phyloP scores from a whole-genome alignment of 1,284 basidiomycete genomes.

The Irpex lacteus region DNA sequence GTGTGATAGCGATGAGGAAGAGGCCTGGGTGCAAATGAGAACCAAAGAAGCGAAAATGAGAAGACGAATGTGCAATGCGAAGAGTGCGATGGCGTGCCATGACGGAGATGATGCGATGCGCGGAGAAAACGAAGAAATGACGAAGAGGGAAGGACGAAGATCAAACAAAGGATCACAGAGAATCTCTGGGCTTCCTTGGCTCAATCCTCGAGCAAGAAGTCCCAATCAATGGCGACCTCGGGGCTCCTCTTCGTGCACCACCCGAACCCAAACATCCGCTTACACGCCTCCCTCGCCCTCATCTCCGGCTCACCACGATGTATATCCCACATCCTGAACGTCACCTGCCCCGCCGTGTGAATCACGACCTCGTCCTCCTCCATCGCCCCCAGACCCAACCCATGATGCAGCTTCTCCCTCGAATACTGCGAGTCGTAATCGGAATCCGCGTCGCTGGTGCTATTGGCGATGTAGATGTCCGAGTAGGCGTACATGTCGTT shows the following conservation, averaged over 20 bases:
- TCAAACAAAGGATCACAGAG: neutral
- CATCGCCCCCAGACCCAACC: constrained; percentile 14
- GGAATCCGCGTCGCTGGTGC: neutral
- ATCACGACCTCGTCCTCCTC: constrained; percentile 61
- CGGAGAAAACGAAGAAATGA: neutral
- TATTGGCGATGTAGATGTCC: constrained; percentile 29
- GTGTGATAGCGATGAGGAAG: neutral
- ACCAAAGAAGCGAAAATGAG: neutral
- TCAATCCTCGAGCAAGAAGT: constrained; percentile 70
- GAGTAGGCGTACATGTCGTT: constrained; percentile 23
- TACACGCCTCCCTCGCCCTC: constrained; percentile 55
- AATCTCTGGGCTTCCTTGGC: neutral
- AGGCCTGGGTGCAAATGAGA: neutral
- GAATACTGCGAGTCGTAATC: constrained; percentile 19
- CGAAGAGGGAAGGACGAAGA: neutral
- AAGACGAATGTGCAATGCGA: neutral
- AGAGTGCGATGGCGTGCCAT: neutral
- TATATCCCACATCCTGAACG: constrained; percentile 78
- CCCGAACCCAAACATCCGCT: constrained; percentile 55
- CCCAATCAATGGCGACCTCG: constrained; percentile 65
- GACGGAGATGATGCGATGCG: neutral
- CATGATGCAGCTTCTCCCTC: constrained; percentile 15
- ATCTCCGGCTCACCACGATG: constrained; percentile 60
- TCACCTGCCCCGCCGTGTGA: constrained; percentile 53
- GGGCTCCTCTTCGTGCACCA: constrained; percentile 49